phyloP scores from a whole-genome alignment of 306 rosid genomes.

The Oxytropis ochrocephala region DNA sequence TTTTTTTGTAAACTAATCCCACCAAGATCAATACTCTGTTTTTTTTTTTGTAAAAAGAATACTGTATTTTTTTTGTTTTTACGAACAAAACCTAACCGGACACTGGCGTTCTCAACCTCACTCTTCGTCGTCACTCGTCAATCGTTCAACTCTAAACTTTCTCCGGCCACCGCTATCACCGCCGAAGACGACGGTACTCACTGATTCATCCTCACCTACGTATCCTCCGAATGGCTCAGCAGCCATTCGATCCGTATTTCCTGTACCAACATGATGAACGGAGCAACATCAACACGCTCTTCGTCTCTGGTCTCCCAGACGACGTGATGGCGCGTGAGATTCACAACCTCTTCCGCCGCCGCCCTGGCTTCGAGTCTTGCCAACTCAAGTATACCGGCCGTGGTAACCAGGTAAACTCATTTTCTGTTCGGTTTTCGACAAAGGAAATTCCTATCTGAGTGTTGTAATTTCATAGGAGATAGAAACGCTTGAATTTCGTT shows the following conservation, averaged over 20 bases:
- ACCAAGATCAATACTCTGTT: too few relatives aligned
- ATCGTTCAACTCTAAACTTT: background rate
- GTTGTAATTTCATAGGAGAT: background rate
- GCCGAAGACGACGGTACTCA: background rate
- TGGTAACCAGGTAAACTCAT: slow-evolving; percentile 64
- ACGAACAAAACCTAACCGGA: background rate
- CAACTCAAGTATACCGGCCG: slow-evolving; percentile 99
- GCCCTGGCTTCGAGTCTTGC: slow-evolving; percentile 87
- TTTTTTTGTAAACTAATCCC: too few relatives aligned
- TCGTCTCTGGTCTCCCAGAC: slow-evolving; percentile 95
- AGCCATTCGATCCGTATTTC: slow-evolving; percentile 62
- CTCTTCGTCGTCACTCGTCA: background rate
- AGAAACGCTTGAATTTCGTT: background rate
- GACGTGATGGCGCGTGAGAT: slow-evolving; percentile 95
- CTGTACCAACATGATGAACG: slow-evolving; percentile 59
- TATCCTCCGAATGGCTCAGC: slow-evolving; percentile 50
- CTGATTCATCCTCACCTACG: background rate
- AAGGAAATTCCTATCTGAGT: background rate
- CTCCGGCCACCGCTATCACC: slow-evolving; percentile 15
- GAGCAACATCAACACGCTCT: slow-evolving; percentile 72
- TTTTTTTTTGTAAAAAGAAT: too few relatives aligned
- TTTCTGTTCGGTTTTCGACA: background rate
- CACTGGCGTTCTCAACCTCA: background rate
- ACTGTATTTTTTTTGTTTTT: too few relatives aligned
- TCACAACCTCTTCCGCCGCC: slow-evolving; percentile 95